A percentile compares a stretch with the other conserved stretches of the same genome.
phyloP scores from a whole-genome alignment of 805 yeast species.

The Hanseniaspora hatyaiensis region DNA sequence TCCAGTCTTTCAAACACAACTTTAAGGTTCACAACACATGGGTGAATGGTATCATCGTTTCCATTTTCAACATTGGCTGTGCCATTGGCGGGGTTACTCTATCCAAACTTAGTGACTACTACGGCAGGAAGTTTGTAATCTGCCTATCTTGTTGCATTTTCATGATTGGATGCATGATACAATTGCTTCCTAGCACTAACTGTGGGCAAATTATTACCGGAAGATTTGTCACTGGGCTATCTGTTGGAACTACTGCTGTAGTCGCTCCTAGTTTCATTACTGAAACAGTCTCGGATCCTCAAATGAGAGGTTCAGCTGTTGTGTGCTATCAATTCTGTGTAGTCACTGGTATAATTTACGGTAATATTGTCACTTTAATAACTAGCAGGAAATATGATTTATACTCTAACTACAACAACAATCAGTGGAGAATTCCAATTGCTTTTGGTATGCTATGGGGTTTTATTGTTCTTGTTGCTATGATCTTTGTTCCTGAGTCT shows the following conservation, averaged over 20 bases:
- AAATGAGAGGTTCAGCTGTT: conserved; percentile 56
- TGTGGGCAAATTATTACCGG: conserved; percentile 46
- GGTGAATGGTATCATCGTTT: conserved; percentile 40
- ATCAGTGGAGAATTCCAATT: conserved; percentile 61
- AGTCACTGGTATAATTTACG: conserved; percentile 55
- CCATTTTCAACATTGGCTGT: conserved; percentile 57
- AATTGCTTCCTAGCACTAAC: conserved; percentile 33
- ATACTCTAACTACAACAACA: conserved; percentile 30
- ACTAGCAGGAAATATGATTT: conserved; percentile 30
- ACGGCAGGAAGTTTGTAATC: conserved; percentile 52
- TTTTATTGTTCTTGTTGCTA: conserved; percentile 43
- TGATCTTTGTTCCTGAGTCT: conserved; percentile 57
- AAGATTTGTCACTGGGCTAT: conserved; percentile 56
- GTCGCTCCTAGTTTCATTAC: conserved; percentile 60
- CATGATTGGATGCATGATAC: conserved; percentile 48
- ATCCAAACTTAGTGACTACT: conserved; percentile 46
- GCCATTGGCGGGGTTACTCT: conserved; percentile 55
- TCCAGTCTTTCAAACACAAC: conserved; percentile 31
- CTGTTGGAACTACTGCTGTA: conserved; percentile 64
- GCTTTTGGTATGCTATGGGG: conserved; percentile 36
- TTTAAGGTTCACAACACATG: conserved; percentile 40
- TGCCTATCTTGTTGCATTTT: conserved; percentile 44
- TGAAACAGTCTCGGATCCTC: conserved; percentile 50
- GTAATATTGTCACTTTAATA: conserved; percentile 51
- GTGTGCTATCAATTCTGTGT: conserved; percentile 52